Evolutionary conservation across 2,329 filamentous ascomycete species (phyloP), one percentile per base, ranked within the genome.

Genomic region (Fusarium sambucinum): DNA sequence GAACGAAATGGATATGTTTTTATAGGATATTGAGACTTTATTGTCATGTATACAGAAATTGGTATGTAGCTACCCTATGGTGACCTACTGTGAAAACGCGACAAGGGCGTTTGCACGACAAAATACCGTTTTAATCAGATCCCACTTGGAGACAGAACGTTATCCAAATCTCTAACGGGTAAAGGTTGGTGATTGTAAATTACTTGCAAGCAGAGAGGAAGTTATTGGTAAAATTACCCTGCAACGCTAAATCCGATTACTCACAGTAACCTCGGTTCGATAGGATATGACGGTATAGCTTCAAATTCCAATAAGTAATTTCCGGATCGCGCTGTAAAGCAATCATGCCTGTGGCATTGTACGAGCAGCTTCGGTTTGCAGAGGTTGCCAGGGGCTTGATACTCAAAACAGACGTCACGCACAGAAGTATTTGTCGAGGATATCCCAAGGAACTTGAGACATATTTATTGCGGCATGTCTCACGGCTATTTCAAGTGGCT

Each of bases 401-500:
- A n/a, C 23, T 37, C n/a, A 12, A 17, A 37, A 33, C n/a, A 48
- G 30, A 44, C 27, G n/a, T 21, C 16, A 48, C 14, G 32, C 21
- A 44, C 12, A 19, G 30, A 38, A 29, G 9, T 25, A 21, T 16
- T 27, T 14, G 32, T n/a, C 7, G 17, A 29, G 6, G 17, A 25
- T 30, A 11, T 27, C 30, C 13, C 12, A 13, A 6, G 5, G 13
- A 8, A 40, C 11, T 3, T 27, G 10, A 38, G 29, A 45, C 27
- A n/a, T 10, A 3, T 9, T 12, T n/a, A 30, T 21, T n/a, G 2
- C 10, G 23, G 29, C 19, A 13, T 45, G 17, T 52, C 29, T 52
- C 23, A 16, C 33, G 27, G 30, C 30, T 46, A 37, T 27, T 12
- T 32, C 35, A 21, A 33, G 21, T 64, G 40, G 29, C 61, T 64